Conservation (phyloP, 768 basidiomycete genomes). For the Termitomyces sp. region DNA sequence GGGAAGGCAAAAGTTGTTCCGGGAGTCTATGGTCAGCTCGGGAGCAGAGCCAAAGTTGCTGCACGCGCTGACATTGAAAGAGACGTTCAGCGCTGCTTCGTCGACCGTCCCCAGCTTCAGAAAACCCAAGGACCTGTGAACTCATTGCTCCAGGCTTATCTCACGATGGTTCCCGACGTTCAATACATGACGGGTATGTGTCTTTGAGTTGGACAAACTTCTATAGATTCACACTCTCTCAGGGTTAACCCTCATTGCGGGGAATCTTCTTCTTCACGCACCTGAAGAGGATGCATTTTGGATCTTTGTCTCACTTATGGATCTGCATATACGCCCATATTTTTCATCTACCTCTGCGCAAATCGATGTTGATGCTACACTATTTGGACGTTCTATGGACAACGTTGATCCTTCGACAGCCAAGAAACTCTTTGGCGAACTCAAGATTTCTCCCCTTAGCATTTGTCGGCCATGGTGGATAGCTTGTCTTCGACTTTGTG, state of each 20-base stretch:
- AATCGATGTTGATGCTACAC: conserved; percentile 68
- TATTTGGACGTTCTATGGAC: conserved; percentile 71
- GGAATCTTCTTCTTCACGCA: conserved; percentile 64
- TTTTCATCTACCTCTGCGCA: conserved; percentile 57
- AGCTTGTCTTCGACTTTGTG: background rate
- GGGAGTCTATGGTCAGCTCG: conserved; percentile 61
- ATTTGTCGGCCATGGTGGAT: conserved; percentile 64
- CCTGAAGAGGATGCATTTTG: conserved; percentile 90
- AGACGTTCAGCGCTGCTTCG: conserved; percentile 51
- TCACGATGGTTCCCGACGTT: conserved; percentile 83
- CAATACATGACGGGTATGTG: conserved; percentile 56
- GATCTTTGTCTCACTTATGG: conserved; percentile 87
- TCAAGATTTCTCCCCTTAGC: conserved; percentile 50
- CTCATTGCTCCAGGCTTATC: conserved; percentile 63
- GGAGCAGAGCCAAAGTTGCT: conserved; percentile 46
- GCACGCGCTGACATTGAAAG: conserved; percentile 49
- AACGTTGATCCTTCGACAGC: conserved; percentile 49
- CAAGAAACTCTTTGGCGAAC: conserved; percentile 60
- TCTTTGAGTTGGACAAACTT: background rate
- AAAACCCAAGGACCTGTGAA: conserved; percentile 51
- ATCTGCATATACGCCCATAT: conserved; percentile 73
- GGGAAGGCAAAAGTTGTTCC: conserved; percentile 66
- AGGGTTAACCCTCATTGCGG: conserved; percentile 69
- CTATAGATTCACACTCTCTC: background rate
- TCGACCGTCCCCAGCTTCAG: conserved; percentile 52